Conservation (phyloP, 169 alveolate genomes). For the Amoebophrya sp. region DNA sequence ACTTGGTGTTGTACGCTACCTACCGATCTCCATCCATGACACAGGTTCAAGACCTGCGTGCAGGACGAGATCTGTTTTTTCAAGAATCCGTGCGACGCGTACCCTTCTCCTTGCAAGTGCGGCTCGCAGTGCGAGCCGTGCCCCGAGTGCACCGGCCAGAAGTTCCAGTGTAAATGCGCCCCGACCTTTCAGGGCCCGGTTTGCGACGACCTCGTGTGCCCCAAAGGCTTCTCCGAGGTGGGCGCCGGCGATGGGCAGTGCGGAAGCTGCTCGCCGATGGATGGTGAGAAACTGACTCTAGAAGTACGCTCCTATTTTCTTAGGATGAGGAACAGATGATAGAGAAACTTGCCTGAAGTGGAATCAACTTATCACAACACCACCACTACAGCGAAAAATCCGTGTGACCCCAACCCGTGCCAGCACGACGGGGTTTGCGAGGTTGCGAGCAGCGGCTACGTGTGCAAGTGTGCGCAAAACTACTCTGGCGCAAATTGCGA, state of each 20-base stretch:
- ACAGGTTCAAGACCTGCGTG: too few species aligned
- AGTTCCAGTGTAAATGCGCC: background rate
- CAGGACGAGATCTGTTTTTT: background rate
- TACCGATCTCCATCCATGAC: too few species aligned
- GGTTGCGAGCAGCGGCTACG: background rate
- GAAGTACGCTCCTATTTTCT: background rate
- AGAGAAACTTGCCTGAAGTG: too few species aligned
- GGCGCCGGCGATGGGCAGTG: background rate
- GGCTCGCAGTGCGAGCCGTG: background rate
- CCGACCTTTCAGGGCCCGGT: background rate
- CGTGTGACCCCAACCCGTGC: background rate
- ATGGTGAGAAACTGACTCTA: too few species aligned
- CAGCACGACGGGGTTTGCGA: background rate
- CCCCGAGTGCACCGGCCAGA: background rate
- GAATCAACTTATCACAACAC: too few species aligned
- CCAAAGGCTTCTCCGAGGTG: background rate
- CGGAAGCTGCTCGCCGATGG: background rate
- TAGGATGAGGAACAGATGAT: background rate
- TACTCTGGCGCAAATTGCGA: background rate
- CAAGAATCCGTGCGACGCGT: background rate
- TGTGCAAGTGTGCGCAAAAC: background rate
- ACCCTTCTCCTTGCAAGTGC: background rate
- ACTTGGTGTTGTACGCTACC: too few species aligned
- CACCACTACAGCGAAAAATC: background rate
- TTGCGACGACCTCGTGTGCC: background rate